phyloP scores from a whole-genome alignment of 352 stramenopile species.

The Lagenidium sp. region DNA sequence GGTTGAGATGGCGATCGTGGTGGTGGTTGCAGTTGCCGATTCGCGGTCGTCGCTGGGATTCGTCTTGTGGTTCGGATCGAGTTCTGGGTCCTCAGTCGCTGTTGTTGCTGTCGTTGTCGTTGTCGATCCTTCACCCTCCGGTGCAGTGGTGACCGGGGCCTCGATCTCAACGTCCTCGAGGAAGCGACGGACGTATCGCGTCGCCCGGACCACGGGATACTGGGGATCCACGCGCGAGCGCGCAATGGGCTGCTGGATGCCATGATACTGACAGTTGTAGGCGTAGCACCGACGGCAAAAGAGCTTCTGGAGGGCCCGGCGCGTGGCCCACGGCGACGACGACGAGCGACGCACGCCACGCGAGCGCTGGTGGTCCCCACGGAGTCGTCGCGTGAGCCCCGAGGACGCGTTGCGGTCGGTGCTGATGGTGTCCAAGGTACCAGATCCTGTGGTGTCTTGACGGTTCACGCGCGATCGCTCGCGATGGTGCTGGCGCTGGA shows the following conservation, averaged over 20 bases:
- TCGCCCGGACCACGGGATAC: conserved; percentile 40
- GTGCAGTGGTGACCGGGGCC: no score
- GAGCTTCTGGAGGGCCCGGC: conserved; percentile 32
- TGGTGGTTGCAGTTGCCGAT: no score
- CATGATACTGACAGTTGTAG: conserved; percentile 74
- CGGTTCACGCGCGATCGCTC: conserved; percentile 8
- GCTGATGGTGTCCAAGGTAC: conserved; percentile 2
- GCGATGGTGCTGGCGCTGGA: conserved; percentile 16
- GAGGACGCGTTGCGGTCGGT: background rate
- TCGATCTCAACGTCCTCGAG: no score
- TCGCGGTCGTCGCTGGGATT: no score
- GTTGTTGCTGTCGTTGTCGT: background rate
- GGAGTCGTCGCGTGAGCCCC: background rate
- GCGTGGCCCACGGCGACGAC: no score
- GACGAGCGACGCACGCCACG: no score
- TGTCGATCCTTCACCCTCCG: conserved; percentile 1
- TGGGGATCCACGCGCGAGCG: conserved; percentile 36
- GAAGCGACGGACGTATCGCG: no score
- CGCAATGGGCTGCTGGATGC: conserved; percentile 34
- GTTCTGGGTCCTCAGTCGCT: background rate
- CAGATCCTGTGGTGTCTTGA: conserved; percentile 10
- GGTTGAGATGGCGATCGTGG: no score
- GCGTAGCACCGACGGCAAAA: conserved; percentile 70
- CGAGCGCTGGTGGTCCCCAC: no score
- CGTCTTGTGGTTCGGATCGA: no score